Percentiles rank a stretch among this genome's conserved stretches.
These are phyloP conservation scores for Phanerodontia chrysosporium DNA, from an alignment of 768 basidiomycete genomes.

Conservation along the genomic window DNA sequence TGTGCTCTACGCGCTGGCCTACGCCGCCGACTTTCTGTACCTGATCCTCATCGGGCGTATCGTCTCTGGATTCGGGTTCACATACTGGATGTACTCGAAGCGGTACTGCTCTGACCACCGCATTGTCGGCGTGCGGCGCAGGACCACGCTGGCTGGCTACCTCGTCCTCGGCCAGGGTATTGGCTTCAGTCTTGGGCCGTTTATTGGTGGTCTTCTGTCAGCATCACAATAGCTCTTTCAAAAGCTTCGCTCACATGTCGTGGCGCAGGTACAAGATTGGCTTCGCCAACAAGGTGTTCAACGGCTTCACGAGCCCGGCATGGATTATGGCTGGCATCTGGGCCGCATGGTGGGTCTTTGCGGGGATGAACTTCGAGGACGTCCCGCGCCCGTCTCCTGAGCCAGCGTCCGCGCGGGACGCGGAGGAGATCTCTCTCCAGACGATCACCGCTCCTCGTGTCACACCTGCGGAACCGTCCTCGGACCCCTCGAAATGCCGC, in stretches of 20 bases:
- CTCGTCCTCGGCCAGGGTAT: slow-evolving; percentile 59
- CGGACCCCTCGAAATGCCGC: not conserved
- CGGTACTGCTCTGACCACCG: slow-evolving; percentile 68
- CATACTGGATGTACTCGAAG: slow-evolving; percentile 64
- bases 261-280: slow-evolving; percentile 42
- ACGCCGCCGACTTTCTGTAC: slow-evolving; percentile 55
- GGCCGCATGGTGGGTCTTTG: slow-evolving; percentile 45
- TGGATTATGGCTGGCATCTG: slow-evolving; percentile 61
- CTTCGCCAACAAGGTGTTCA: slow-evolving; percentile 52
- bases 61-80: slow-evolving; percentile 56
- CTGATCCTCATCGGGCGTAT: slow-evolving; percentile 70
- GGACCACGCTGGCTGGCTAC: slow-evolving; percentile 61
- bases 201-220: slow-evolving; percentile 54
- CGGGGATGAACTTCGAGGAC: slow-evolving; percentile 29
- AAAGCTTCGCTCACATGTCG: not conserved
- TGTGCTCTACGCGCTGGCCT: slow-evolving; percentile 59
- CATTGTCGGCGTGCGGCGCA: slow-evolving; percentile 57
- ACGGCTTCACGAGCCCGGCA: slow-evolving; percentile 63
- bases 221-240: not conserved
- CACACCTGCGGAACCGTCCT: no score
- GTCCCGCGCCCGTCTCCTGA: slow-evolving; percentile 15
- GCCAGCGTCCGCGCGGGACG: not conserved
- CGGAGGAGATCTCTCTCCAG: slow-evolving; percentile 10
- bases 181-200: slow-evolving; percentile 61
- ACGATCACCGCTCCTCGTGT: not conserved